A percentile compares a stretch with the other conserved stretches of the same genome.
Evolutionary conservation across 768 basidiomycete genomes (phyloP).

Genomic region (Naganishia vishniacii): DNA sequence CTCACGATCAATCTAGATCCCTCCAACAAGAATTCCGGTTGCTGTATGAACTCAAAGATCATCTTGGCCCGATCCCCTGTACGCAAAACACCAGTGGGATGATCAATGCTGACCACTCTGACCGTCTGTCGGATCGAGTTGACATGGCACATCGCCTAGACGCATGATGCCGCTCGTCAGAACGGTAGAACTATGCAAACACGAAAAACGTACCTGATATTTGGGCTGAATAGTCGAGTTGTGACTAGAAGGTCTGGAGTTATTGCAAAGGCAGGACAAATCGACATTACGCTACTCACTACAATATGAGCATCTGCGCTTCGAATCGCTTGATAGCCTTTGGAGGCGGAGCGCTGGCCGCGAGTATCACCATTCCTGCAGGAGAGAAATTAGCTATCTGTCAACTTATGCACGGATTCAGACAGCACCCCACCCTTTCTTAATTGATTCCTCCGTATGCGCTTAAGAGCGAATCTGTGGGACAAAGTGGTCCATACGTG

Average conservation of each 20-base stretch:
- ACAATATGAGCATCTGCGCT: constrained; percentile 86
- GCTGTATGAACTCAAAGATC: constrained; percentile 81
- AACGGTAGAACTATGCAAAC: not conserved
- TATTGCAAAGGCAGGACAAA: not conserved
- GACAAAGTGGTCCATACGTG: not conserved
- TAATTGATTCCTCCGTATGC: constrained; percentile 70
- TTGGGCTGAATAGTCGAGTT: constrained; percentile 88
- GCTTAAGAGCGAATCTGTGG: constrained; percentile 69
- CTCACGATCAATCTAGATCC: constrained; percentile 90
- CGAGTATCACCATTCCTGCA: constrained; percentile 65
- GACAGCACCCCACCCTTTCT: constrained; percentile 64
- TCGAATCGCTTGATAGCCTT: constrained; percentile 80
- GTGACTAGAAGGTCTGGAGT: constrained; percentile 56
- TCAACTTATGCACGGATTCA: too few relatives aligned
- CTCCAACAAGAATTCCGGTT: constrained; percentile 84
- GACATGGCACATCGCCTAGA: constrained; percentile 41
- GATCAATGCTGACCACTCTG: constrained; percentile 72
- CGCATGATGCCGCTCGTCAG: constrained; percentile 14
- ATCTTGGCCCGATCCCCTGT: constrained; percentile 93
- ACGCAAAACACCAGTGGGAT: constrained; percentile 77
- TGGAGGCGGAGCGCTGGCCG: constrained; percentile 70
- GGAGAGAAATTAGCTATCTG: constrained; percentile 41
- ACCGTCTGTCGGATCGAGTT: constrained; percentile 72
- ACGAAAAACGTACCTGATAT: constrained; percentile 71
- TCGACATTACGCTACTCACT: constrained; percentile 55